A percentile compares a stretch with the other conserved stretches of the same genome.
Conservation (phyloP, 163 green algal species). For the Scenedesmus sp. region DNA sequence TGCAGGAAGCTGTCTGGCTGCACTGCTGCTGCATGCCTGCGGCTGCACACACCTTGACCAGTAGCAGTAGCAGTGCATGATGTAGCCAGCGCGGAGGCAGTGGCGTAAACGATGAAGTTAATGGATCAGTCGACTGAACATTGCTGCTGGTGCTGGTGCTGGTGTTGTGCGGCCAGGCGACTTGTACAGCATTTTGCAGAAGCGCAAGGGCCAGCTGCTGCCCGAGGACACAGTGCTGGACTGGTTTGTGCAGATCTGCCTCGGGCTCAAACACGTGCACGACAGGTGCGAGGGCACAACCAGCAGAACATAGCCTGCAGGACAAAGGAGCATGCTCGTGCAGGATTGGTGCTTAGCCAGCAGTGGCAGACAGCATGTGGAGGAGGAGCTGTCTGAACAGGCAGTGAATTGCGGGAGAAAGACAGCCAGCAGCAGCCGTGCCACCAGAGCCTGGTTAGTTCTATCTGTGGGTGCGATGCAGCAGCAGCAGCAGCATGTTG, state of each 20-base stretch:
- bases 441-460: not conserved
- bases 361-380: no score
- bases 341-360: no score
- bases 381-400: no score
- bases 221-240: constrained; percentile 82
- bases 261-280: constrained; percentile 88
- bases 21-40: not conserved
- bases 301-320: not conserved
- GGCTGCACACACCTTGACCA: not conserved
- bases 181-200: constrained; percentile 75
- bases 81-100: not conserved
- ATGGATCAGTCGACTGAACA: no score
- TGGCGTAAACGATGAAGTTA: no score
- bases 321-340: not conserved
- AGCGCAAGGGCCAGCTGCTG: constrained; percentile 66
- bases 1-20: no score
- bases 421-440: not conserved
- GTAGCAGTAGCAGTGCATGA: not conserved
- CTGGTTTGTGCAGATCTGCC: constrained; percentile 86
- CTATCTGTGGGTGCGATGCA: not conserved
- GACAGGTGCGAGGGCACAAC: constrained; percentile 51
- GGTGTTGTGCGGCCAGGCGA: constrained; percentile 66
- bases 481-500: not conserved
- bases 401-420: no score
- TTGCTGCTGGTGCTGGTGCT: constrained; percentile 10